Evolutionary conservation across 805 yeast genomes (phyloP), one percentile per base, ranked within the genome.

Genomic region (Priceomyces carsonii): DNA sequence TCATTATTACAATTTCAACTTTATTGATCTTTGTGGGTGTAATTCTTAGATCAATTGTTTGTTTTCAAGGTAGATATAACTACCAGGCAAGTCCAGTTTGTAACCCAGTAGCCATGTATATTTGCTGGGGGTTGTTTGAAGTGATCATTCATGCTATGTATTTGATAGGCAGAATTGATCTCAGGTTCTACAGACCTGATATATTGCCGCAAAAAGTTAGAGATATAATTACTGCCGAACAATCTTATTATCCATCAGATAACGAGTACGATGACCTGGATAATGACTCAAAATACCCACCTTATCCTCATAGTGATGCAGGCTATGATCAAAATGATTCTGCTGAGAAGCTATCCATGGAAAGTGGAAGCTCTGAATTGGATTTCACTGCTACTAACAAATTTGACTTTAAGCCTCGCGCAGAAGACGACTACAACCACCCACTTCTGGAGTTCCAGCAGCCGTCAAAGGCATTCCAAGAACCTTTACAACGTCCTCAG

Each of bases 161-260:
- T 53, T 53, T 83, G 33, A 48, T 78, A 27, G 76, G 78, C 12
- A 69, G 91, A 54, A 75, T 80, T 29, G 90, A 83, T 55, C 66
- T 83, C 51, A 70, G 90, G 53, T 84, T 83, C 62, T 83, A 84
- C 69, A 77, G 85, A 58, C 89, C 90, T 13, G 88, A 82, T 51
- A 59, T 54, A 35, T 56, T 75, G 39, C 68, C 63, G 6, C 42
- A 50, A 33, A 51, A 48, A 36, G 63, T 63, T 28, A 41, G 65
- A 31, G 39, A 42, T 15, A 59, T 63, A 28, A 50, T 59, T 24
- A 63, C 68, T 9, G 66, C 65, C 8, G 61, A 63, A 33, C 67
- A 60, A 39, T 49, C 63, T 18, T 25, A 41, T 29, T 29, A 33
- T 35, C 32, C 46, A 40, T 54, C 51, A 43, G 44, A 41, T 8